Percentiles rank a stretch among this genome's conserved stretches.
phyloP scores from a whole-genome alignment of 495 filamentous ascomycete genomes.

The Paragyromitra xinjiangensis region DNA sequence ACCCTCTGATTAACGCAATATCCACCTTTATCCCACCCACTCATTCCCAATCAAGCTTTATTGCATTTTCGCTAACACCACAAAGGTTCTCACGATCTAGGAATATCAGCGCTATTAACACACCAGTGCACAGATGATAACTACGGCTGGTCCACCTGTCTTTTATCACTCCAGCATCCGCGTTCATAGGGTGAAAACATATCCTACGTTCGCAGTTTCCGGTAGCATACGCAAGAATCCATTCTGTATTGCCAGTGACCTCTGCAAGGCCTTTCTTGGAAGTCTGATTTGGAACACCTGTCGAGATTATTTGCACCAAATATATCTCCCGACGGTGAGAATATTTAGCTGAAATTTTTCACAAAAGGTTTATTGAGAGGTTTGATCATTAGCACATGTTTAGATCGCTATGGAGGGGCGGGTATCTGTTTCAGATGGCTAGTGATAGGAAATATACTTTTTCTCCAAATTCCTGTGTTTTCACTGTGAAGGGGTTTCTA shows the following conservation, averaged over 20 bases:
- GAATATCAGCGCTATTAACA: neutral
- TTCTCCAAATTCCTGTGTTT: no score
- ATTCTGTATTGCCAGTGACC: conserved; percentile 61
- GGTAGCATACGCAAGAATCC: conserved; percentile 62
- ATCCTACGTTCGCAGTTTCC: conserved; percentile 64
- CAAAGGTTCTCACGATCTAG: neutral
- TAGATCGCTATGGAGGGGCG: neutral
- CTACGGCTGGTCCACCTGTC: conserved; percentile 23
- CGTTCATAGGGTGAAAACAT: conserved; percentile 61
- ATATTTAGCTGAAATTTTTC: neutral
- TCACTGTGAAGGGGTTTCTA: no score
- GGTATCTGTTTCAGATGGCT: no score
- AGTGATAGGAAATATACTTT: no score
- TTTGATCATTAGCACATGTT: neutral
- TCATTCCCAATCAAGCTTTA: no score
- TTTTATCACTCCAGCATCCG: neutral
- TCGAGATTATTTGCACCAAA: neutral
- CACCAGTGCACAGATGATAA: neutral
- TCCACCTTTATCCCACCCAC: no score
- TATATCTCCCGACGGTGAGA: neutral
- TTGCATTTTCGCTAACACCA: conserved; percentile 26
- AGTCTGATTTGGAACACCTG: conserved; percentile 59
- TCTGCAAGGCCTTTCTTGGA: conserved; percentile 63
- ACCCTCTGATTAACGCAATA: conserved; percentile 36
- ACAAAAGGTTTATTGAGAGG: neutral